phyloP scores from a whole-genome alignment of 257 asterid species.

The Salvia splendens region DNA sequence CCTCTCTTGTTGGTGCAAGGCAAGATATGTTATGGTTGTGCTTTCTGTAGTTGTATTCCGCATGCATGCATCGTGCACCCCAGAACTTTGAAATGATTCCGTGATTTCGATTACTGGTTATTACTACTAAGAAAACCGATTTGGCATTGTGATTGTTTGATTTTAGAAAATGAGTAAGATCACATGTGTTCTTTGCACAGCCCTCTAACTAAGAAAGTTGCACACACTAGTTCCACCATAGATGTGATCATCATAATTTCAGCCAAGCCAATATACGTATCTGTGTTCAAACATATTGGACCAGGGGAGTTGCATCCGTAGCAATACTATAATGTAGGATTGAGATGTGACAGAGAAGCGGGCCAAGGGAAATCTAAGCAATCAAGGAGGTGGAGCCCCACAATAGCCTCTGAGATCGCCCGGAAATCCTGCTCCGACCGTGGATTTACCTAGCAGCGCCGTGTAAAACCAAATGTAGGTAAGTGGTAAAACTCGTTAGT shows the following conservation, averaged over 20 bases:
- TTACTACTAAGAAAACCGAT: background rate
- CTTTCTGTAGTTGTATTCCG: background rate
- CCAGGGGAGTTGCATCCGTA: conserved; percentile 6
- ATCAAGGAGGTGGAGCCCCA: conserved; percentile 38
- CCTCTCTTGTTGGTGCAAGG: conserved; percentile 7
- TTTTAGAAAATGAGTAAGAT: background rate
- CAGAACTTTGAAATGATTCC: conserved; percentile 4
- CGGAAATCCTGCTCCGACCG: conserved; percentile 34
- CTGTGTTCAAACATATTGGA: background rate
- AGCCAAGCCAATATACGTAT: no score
- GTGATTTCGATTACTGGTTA: background rate
- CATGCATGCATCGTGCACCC: background rate
- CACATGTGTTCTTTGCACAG: background rate
- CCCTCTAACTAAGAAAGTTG: no score
- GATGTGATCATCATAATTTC: no score
- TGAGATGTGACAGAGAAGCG: conserved; percentile 24
- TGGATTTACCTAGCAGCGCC: conserved; percentile 15
- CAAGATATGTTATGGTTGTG: background rate
- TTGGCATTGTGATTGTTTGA: background rate
- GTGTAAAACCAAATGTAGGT: conserved; percentile 28
- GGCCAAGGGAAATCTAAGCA: conserved; percentile 33
- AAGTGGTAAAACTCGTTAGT: conserved; percentile 15
- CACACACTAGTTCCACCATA: no score
- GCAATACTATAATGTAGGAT: conserved; percentile 21
- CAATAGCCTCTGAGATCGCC: conserved; percentile 14